A percentile compares a stretch with the other conserved stretches of the same genome.
These are phyloP conservation scores for Populus tremula DNA, from an alignment of 345 rosid species.

Conservation along the genomic window DNA sequence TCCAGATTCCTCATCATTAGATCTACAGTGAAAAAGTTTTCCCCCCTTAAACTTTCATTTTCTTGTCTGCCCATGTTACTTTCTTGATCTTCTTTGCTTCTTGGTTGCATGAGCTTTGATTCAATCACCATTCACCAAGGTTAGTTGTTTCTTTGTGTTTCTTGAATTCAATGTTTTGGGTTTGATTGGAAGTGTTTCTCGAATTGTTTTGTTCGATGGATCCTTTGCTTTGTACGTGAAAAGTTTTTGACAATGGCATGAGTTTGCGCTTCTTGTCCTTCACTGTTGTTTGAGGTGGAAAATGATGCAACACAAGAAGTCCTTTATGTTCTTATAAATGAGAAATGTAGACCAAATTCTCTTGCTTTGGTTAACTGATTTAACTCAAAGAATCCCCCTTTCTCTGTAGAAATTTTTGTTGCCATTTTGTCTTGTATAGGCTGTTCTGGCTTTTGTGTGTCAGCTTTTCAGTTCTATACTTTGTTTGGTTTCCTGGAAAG, in stretches of 20 bases:
- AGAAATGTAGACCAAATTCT: not conserved
- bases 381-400: not conserved
- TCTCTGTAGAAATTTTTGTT: not conserved
- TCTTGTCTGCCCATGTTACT: not conserved
- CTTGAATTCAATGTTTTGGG: not conserved
- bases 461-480: too few relatives aligned
- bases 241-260: not conserved
- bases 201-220: not conserved
- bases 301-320: not conserved
- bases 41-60: slow-evolving; percentile 6
- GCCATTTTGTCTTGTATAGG: too few relatives aligned
- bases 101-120: not conserved
- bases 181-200: not conserved
- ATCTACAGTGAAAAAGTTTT: slow-evolving; percentile 44
- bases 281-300: not conserved
- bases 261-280: not conserved
- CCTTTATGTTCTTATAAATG: not conserved
- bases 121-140: not conserved
- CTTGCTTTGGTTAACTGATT: not conserved
- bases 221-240: not conserved
- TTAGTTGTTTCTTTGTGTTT: not conserved
- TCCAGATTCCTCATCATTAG: slow-evolving; percentile 27
- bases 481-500: too few relatives aligned
- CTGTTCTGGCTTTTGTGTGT: too few relatives aligned
- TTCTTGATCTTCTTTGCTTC: not conserved